Conservation (phyloP, 257 asterid genomes). For the Solanum bulbocastanum region DNA sequence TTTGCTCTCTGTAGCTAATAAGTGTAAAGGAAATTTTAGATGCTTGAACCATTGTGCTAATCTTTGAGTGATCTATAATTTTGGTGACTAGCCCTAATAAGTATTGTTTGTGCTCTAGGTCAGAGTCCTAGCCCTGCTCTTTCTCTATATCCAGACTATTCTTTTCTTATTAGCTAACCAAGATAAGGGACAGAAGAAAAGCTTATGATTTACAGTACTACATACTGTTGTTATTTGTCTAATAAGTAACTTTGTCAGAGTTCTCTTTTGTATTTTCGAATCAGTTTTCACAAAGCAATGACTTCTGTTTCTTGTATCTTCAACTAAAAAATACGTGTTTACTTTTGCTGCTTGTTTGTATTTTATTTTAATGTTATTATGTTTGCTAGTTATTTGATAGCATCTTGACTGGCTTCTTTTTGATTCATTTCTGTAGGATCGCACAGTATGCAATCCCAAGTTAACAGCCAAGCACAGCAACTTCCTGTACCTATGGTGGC, state of each 20-base stretch:
- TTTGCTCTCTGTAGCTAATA: not conserved
- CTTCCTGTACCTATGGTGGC: conserved; percentile 43
- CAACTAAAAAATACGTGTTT: not conserved
- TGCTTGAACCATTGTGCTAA: not conserved
- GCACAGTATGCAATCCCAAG: conserved; percentile 66
- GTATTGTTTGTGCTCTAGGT: not conserved
- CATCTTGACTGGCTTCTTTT: not conserved
- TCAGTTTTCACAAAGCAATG: not conserved
- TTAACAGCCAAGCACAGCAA: conserved; percentile 69
- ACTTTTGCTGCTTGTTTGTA: not conserved
- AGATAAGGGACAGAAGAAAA: not conserved
- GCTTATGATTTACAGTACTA: not conserved
- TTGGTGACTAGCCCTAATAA: not conserved
- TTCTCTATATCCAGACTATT: not conserved
- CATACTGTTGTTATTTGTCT: not conserved
- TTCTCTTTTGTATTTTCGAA: not conserved
- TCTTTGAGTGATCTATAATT: not conserved
- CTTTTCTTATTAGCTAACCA: not conserved
- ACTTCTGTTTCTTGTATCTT: not conserved
- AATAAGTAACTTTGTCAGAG: not conserved
- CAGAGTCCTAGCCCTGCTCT: not conserved
- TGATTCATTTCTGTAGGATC: conserved; percentile 36
- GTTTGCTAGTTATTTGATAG: not conserved
- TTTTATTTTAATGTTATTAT: not conserved
- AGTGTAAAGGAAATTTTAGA: not conserved